Base-by-base conservation (phyloP, 768 basidiomycete genomes). In the Hygrophoropsis aurantiaca region DNA sequence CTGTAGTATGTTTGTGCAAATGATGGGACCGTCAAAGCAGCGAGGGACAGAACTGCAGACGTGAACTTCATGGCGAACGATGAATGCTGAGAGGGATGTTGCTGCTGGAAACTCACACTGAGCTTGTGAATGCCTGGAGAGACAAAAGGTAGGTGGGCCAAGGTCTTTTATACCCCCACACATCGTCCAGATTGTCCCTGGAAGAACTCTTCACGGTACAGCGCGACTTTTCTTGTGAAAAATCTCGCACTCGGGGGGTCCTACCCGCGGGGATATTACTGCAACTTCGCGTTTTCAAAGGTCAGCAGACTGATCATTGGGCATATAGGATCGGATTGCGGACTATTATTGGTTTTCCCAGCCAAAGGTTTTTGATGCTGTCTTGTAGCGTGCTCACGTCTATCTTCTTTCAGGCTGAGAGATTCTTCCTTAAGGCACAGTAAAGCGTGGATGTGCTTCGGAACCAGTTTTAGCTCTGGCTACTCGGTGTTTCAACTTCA, bases 91-190 rank as follows among this genome's bases (percentile, higher is more conserved):
- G 20, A 16, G 35, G 20, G 39, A 15, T 8, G 25, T 15, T 56
- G 23, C 27, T 21, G 20, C n/a, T 21, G 15, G 21, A 19, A 16
- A 5, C 16, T 42, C 7, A 36, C 11, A 36, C n/a, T 21, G 34
- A 16, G 11, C 20, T 18, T 8, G 42, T 19, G 41, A 18, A 24
- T 3, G 15, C 30, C 9, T 53, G 46, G n/a, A 47, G 21, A 24
- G 18, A n/a, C 13, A 30, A 13, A 33, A 4, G n/a, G 24, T 19
- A 11, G n/a, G 5, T 26, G 24, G 38, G 20, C 2, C 3, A 4
- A 5, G 13, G 11, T 40, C 39, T 49, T 61, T 56, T 62, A 64
- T 56, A 50, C n/a, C 32, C 40, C 20, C 30, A 19, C 21, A 20
- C 6, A 23, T 2, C 30, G 6, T 34, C 33, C 1, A n/a, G 25